A percentile compares a stretch with the other conserved stretches of the same genome.
phyloP scores from a whole-genome alignment of 768 basidiomycete genomes.

The Amanita muscaria region DNA sequence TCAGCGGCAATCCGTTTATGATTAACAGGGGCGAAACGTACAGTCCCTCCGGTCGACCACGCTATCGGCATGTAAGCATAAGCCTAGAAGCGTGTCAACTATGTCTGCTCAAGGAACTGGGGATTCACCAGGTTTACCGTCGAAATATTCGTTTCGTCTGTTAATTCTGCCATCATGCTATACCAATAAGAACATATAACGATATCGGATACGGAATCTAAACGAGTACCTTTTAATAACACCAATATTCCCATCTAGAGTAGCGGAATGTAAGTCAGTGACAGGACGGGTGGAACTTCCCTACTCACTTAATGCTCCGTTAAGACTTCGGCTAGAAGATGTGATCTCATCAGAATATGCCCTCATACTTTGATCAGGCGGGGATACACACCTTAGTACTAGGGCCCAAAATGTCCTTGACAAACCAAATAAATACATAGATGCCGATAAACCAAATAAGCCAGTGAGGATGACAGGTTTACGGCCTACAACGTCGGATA shows the following conservation, averaged over 20 bases:
- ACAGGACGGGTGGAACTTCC: conserved; percentile 1
- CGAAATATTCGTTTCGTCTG: conserved; percentile 61
- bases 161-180: conserved; percentile 67
- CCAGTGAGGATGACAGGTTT: conserved; percentile 68
- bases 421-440: conserved; percentile 70
- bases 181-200: background rate
- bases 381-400: conserved; percentile 35
- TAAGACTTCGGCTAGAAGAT: conserved; percentile 47
- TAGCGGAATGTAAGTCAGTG: conserved; percentile 4
- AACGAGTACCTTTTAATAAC: conserved; percentile 57
- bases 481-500: conserved; percentile 65
- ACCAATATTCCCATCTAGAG: conserved; percentile 49
- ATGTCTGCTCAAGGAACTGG: background rate
- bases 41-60: conserved; percentile 33
- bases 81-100: conserved; percentile 24
- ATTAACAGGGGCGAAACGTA: conserved; percentile 15
- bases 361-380: background rate
- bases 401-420: conserved; percentile 62
- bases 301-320: conserved; percentile 58
- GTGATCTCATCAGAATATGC: background rate
- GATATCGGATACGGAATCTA: too few species aligned
- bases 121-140: conserved; percentile 30
- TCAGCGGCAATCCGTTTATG: background rate
- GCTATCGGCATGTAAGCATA: conserved; percentile 59
- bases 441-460: conserved; percentile 51